phyloP scores from a whole-genome alignment of 2,329 filamentous ascomycete genomes.

The Pleoardoris graminearum region DNA sequence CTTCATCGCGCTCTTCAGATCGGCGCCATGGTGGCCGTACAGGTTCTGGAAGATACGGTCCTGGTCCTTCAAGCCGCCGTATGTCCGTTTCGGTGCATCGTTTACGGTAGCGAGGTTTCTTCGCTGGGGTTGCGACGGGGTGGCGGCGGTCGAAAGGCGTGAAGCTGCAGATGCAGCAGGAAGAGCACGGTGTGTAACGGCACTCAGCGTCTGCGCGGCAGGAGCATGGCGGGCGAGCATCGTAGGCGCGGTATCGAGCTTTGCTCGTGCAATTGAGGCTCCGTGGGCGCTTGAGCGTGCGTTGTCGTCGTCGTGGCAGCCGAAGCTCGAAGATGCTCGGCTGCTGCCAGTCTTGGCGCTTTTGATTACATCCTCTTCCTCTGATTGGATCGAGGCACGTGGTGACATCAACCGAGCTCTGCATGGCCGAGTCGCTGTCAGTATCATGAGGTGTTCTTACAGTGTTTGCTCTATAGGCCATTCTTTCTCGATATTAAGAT shows the following conservation, averaged over 20 bases:
- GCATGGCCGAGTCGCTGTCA: constrained; percentile 1
- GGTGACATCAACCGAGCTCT: constrained; percentile 28
- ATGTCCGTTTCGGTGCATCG: constrained; percentile 62
- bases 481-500: too few relatives aligned
- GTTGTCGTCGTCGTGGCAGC: constrained; percentile 39
- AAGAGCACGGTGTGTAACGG: constrained; percentile 47
- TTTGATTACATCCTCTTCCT: constrained; percentile 16
- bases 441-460: background rate
- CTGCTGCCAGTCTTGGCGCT: constrained; percentile 19
- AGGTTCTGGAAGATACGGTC: constrained; percentile 99
- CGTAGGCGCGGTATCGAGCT: constrained; percentile 28
- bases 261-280: constrained; percentile 46
- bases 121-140: constrained; percentile 53
- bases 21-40: constrained; percentile 88
- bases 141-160: constrained; percentile 48
- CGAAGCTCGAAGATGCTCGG: constrained; percentile 29
- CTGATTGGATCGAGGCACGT: constrained; percentile 25
- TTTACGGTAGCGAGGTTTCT: constrained; percentile 69
- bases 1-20: constrained; percentile 92
- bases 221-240: constrained; percentile 50
- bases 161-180: constrained; percentile 45
- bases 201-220: constrained; percentile 44
- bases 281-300: constrained; percentile 29
- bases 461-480: background rate
- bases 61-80: constrained; percentile 91